These are phyloP conservation scores for Copromyces sp. DNA, from an alignment of 495 filamentous ascomycete genomes.

Conservation along the genomic window DNA sequence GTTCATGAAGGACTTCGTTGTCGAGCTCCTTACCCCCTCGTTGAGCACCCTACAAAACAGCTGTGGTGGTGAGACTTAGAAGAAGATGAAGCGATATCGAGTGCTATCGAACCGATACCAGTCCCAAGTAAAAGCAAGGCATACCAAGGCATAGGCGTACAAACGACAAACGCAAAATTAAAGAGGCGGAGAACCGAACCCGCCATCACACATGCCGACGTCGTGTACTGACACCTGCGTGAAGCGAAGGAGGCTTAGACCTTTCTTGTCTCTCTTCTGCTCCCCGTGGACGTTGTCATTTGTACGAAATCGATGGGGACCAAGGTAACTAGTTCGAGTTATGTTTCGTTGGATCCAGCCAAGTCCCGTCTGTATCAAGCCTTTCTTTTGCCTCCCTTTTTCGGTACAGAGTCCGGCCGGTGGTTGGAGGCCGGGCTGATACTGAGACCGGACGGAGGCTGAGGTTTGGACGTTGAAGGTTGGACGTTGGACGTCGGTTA, in stretches of 20 bases:
- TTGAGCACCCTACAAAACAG: too few species aligned
- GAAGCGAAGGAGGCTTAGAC: neutral
- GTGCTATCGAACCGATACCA: neutral
- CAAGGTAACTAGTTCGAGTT: neutral
- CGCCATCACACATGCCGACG: neutral
- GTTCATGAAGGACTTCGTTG: too few species aligned
- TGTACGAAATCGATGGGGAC: neutral
- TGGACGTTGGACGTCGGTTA: neutral
- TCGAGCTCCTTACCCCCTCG: too few species aligned
- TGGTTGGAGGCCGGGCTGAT: neutral
- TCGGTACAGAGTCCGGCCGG: neutral
- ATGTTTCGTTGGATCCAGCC: neutral
- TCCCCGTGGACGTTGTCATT: neutral
- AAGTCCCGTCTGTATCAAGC: neutral
- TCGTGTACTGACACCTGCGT: neutral
- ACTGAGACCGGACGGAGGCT: neutral
- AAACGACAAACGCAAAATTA: neutral
- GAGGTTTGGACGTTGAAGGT: neutral
- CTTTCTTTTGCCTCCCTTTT: neutral
- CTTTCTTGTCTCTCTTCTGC: neutral
- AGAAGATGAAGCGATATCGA: neutral
- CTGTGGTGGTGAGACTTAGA: too few species aligned
- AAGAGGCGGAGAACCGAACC: neutral
- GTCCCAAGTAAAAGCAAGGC: neutral
- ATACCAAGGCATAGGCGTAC: neutral